Conservation (phyloP, 2,329 filamentous ascomycete species). For the Fusarium liriodendri region DNA sequence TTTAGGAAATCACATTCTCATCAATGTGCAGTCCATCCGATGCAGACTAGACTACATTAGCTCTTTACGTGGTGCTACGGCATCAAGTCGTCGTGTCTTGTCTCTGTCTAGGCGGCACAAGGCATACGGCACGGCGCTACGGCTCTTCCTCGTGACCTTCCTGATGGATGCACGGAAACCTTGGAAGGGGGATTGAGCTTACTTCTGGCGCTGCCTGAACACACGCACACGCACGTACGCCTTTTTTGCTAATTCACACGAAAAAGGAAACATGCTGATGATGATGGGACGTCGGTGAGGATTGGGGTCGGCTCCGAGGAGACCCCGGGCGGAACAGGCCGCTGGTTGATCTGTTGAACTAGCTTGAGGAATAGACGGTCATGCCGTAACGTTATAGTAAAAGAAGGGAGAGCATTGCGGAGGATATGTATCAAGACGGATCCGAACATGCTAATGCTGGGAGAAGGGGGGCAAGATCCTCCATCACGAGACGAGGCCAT, state of each 20-base stretch:
- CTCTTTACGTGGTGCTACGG: neutral
- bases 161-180: conserved; percentile 25
- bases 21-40: neutral
- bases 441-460: neutral
- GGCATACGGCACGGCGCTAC: conserved; percentile 1
- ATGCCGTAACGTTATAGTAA: neutral
- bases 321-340: neutral
- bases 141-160: conserved; percentile 22
- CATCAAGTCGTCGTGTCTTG: neutral
- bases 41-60: neutral
- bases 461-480: neutral
- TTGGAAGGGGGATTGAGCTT: conserved; percentile 1
- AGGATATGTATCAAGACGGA: neutral
- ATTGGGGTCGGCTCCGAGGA: conserved; percentile 15
- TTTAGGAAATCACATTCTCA: neutral
- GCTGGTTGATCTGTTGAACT: neutral
- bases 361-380: conserved; percentile 3
- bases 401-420: neutral
- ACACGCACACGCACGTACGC: neutral
- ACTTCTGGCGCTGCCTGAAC: neutral
- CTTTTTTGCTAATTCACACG: neutral
- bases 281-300: conserved; percentile 26
- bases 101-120: neutral
- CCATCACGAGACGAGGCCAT: conserved; percentile 6
- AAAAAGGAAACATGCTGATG: conserved; percentile 13